Evolutionary conservation across 1,139 yeast genomes (phyloP), one percentile per base, ranked within the genome.

Genomic region (Saccharomycopsis hybrid): DNA sequence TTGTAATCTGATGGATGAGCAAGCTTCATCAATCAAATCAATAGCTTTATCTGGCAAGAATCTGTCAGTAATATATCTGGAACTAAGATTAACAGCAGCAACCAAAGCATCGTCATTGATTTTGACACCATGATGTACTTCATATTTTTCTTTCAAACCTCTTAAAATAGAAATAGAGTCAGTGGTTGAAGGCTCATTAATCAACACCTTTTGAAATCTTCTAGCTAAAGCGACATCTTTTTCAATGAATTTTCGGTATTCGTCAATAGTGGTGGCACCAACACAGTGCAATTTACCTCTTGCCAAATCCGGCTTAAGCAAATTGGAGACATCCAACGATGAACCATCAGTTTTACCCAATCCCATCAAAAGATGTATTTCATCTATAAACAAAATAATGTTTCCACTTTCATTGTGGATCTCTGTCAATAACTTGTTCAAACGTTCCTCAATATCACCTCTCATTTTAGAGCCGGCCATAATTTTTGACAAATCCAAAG

Each of bases 71-170:
- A 92, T 87, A 65, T 92, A 92, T 56, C 98, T 75, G 61, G 88
- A 87, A 33, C 96, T 83, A 61, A 90, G 80, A 3, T 86, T 81
- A 0, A 97, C 96, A 8, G 97, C 96, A 0, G 96, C 85, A 1
- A 92, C 97, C 52, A 92, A 73, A 0, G 98, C 97, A 41, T 90
- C 77, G 64, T 92, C 98, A 4, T 94, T 78, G 53, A 92, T 88
- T 57, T 97, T 77, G n/a, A 92, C 98, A 66, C 98, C 98, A 62
- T 92, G 98, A 62, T 92, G 98, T 2, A 92, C 96, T 63, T 92
- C 98, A 62, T 92, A 92, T 58, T 85, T 77, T 62, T 92, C 97
- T 64, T 90, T 90, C 62, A 92, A 73, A 4, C 98, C 98, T 62
- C 98, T 79, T 54, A 92, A 71, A 56, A 92, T 92, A 9, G 96